A percentile compares a stretch with the other conserved stretches of the same genome.
phyloP scores from a whole-genome alignment of 2,329 filamentous ascomycete genomes.

The Mariannaea elegans region DNA sequence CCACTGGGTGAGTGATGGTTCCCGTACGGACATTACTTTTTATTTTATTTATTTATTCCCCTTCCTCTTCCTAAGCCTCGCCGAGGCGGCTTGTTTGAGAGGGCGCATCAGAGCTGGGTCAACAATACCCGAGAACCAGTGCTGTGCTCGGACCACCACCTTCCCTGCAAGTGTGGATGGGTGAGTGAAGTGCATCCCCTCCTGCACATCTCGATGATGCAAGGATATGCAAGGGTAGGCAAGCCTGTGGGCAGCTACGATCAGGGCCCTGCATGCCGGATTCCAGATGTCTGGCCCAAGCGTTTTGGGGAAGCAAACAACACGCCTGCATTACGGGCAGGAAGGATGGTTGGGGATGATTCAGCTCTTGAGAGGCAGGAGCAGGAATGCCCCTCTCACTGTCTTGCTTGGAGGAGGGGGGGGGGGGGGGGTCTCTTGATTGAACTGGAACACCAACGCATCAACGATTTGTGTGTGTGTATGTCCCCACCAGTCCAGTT shows the following conservation, averaged over 20 bases:
- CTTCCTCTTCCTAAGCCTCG: not conserved
- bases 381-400: slow-evolving; percentile 41
- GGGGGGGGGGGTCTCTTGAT: slow-evolving; percentile 29
- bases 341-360: slow-evolving; percentile 26
- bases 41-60: not conserved
- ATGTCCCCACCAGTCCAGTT: slow-evolving; percentile 28
- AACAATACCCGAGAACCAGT: not conserved
- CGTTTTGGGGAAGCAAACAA: slow-evolving; percentile 21
- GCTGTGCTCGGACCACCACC: not conserved
- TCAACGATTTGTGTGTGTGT: slow-evolving; percentile 32
- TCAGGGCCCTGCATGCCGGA: slow-evolving; percentile 35
- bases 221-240: slow-evolving; percentile 40
- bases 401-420: slow-evolving; percentile 18
- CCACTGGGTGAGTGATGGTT: not conserved
- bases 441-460: slow-evolving; percentile 24
- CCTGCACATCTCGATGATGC: slow-evolving; percentile 27
- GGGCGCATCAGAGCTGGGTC: not conserved
- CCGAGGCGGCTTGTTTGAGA: not conserved
- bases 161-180: not conserved
- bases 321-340: slow-evolving; percentile 31
- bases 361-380: not conserved
- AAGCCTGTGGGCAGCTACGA: slow-evolving; percentile 28
- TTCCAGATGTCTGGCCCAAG: slow-evolving; percentile 22
- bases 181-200: not conserved
- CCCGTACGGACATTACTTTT: not conserved